phyloP scores from a whole-genome alignment of 805 yeast species.

The Saccharomycopsis schoenii region DNA sequence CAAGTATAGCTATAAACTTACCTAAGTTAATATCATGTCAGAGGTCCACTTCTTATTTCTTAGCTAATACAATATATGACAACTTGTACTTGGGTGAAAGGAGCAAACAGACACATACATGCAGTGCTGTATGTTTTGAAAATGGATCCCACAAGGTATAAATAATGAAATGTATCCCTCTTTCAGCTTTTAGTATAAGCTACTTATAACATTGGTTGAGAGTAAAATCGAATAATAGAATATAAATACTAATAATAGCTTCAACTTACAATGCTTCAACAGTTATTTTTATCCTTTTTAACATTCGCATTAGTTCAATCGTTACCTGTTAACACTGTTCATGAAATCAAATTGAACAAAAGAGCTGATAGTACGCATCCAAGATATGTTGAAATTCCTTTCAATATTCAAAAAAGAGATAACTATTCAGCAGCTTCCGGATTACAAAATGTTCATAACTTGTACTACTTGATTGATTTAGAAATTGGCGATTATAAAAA shows the following conservation, averaged over 20 bases:
- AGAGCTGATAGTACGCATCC: neutral
- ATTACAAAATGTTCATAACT: neutral
- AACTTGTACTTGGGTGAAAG: neutral
- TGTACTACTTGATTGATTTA: slow-evolving; percentile 1
- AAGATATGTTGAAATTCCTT: neutral
- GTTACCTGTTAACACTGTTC: neutral
- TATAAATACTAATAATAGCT: neutral
- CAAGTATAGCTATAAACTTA: no score
- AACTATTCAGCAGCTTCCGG: neutral
- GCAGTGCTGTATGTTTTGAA: neutral
- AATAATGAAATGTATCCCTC: neutral
- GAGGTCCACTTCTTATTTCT: neutral
- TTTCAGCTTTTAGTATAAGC: neutral
- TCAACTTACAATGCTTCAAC: neutral
- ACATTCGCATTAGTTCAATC: neutral
- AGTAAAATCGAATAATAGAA: neutral
- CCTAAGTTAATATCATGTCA: neutral
- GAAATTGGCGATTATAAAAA: neutral
- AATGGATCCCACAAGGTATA: neutral
- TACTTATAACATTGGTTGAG: no score
- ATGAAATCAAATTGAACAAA: neutral
- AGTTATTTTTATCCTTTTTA: neutral
- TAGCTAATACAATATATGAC: neutral
- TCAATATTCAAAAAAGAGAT: neutral
- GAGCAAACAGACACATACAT: neutral